Percentiles rank a stretch among this genome's conserved stretches.
Conservation (phyloP, 2,329 filamentous ascomycete species). For the Penicillium italicum region DNA sequence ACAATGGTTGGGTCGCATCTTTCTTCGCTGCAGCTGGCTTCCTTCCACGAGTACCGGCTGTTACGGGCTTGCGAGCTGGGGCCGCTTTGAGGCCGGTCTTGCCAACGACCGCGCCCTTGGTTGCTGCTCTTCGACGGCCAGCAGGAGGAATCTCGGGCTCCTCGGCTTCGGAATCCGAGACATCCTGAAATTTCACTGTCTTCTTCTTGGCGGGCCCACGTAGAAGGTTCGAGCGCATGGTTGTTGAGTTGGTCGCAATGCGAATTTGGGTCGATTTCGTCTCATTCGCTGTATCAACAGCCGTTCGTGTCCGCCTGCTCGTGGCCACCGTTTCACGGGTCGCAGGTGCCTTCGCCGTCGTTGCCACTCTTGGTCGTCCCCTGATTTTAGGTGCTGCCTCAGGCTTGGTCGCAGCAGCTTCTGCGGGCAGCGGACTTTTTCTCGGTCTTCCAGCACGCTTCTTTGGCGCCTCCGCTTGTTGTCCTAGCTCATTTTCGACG, state of each 20-base stretch:
- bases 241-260: constrained; percentile 30
- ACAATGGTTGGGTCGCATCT: constrained; percentile 38
- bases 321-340: constrained; percentile 10
- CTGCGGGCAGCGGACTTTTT: constrained; percentile 12
- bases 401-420: constrained; percentile 12
- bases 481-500: not conserved
- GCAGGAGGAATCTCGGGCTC: constrained; percentile 27
- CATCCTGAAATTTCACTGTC: constrained; percentile 48
- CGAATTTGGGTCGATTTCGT: constrained; percentile 23
- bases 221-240: constrained; percentile 29
- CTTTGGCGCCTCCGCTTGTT: constrained; percentile 14
- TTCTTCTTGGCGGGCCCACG: constrained; percentile 39
- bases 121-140: constrained; percentile 24
- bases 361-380: constrained; percentile 30
- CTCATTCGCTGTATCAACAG: constrained; percentile 9
- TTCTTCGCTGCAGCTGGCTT: constrained; percentile 35
- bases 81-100: constrained; percentile 43
- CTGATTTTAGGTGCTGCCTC: constrained; percentile 22
- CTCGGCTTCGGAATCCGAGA: constrained; percentile 42
- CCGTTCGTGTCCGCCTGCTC: constrained; percentile 14
- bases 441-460: constrained; percentile 22
- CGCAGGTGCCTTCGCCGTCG: constrained; percentile 15
- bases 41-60: constrained; percentile 28
- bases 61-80: constrained; percentile 44
- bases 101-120: constrained; percentile 21